Conservation (phyloP, 2,329 filamentous ascomycete species). For the Calonectria fujianensis region DNA sequence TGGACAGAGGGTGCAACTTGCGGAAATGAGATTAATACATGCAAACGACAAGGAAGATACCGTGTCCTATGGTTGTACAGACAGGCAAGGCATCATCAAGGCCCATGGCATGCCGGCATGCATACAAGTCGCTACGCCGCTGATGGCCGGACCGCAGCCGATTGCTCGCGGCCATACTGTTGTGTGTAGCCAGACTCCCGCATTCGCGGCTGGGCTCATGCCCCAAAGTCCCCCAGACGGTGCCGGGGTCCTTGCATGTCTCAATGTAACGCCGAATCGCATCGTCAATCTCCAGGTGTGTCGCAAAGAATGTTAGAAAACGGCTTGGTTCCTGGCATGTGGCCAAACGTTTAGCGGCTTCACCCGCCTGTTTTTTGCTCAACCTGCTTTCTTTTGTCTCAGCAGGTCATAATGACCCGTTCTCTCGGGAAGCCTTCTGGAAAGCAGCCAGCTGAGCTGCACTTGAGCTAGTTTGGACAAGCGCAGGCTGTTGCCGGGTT, state of each 20-base stretch:
- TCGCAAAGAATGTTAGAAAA: constrained; percentile 41
- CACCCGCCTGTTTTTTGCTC: constrained; percentile 19
- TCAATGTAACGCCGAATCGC: constrained; percentile 52
- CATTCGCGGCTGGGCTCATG: constrained; percentile 4
- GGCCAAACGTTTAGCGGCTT: constrained; percentile 23
- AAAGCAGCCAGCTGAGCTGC: constrained; percentile 28
- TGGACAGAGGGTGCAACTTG: constrained; percentile 11
- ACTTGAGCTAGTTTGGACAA: constrained; percentile 27
- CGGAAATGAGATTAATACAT: constrained; percentile 37
- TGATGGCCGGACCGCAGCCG: constrained; percentile 13
- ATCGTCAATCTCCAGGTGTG: constrained; percentile 50
- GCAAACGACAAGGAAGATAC: constrained; percentile 3
- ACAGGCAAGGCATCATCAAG: constrained; percentile 26
- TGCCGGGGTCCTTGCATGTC: constrained; percentile 35
- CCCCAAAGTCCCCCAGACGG: constrained; percentile 32
- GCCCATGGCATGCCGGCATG: constrained; percentile 29
- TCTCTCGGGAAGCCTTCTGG: constrained; percentile 38
- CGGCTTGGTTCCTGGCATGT: constrained; percentile 31
- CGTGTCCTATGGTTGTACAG: constrained; percentile 13
- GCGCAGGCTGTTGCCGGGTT: constrained; percentile 28
- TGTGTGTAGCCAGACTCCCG: not conserved
- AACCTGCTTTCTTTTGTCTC: constrained; percentile 27
- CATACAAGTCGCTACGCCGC: not conserved
- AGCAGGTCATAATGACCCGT: constrained; percentile 2
- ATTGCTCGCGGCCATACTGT: not conserved